A percentile compares a stretch with the other conserved stretches of the same genome.
phyloP scores from a whole-genome alignment of 2,329 filamentous ascomycete genomes.

The Mycogone perniciosa region DNA sequence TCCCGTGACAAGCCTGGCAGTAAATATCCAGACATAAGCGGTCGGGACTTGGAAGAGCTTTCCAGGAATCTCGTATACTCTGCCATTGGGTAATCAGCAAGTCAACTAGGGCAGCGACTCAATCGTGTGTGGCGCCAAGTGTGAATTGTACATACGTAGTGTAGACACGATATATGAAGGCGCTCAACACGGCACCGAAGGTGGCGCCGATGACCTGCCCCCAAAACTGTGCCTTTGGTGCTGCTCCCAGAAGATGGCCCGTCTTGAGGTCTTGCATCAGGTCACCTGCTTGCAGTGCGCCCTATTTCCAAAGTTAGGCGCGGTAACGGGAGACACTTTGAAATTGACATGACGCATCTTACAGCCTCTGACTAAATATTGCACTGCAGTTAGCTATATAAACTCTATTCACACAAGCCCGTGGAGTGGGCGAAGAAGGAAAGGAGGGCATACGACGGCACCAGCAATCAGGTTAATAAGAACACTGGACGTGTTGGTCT shows the following conservation, averaged over 20 bases:
- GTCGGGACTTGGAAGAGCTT: slow-evolving; percentile 91
- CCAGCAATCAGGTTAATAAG: slow-evolving; percentile 93
- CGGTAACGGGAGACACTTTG: not conserved
- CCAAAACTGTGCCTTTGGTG: slow-evolving; percentile 92
- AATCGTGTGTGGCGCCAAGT: not conserved
- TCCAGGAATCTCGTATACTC: slow-evolving; percentile 82
- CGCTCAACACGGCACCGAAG: slow-evolving; percentile 77
- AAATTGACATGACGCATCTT: slow-evolving; percentile 13
- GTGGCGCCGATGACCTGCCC: slow-evolving; percentile 89
- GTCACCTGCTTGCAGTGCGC: slow-evolving; percentile 90
- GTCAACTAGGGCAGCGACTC: not conserved
- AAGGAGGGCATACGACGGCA: slow-evolving; percentile 52
- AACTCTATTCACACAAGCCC: too few relatives aligned
- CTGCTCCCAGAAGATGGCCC: slow-evolving; percentile 84
- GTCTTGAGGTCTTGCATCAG: slow-evolving; percentile 97
- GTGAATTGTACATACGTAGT: slow-evolving; percentile 43
- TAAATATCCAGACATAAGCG: slow-evolving; percentile 96
- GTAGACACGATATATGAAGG: slow-evolving; percentile 83
- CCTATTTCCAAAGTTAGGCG: slow-evolving; percentile 24
- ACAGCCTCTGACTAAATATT: slow-evolving; percentile 34
- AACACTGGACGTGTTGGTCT: slow-evolving; percentile 75
- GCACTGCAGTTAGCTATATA: not conserved
- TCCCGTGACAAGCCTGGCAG: slow-evolving; percentile 85
- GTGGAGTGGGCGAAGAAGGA: not conserved
- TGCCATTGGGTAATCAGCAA: slow-evolving; percentile 21